These are phyloP conservation scores for Hericium rajendrae DNA, from an alignment of 768 basidiomycete species.

Conservation along the genomic window DNA sequence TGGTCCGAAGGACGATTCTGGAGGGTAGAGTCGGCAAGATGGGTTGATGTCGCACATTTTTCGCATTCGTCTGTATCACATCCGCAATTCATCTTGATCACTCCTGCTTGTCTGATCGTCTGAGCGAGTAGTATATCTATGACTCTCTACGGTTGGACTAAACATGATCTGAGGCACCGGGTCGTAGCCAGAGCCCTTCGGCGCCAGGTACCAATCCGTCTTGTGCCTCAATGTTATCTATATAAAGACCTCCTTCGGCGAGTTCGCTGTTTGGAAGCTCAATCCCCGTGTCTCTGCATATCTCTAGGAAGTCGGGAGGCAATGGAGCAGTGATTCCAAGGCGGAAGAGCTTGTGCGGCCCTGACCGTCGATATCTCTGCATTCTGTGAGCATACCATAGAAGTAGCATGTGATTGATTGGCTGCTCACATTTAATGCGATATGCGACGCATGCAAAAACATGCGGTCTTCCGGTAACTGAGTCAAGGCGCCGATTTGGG, in stretches of 20 bases:
- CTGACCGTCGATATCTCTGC: slow-evolving; percentile 10
- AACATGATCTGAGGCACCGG: too few relatives aligned
- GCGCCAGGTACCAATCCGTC: neutral
- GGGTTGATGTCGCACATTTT: too few relatives aligned
- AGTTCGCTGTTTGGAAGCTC: neutral
- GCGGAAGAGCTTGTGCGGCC: slow-evolving; percentile 9
- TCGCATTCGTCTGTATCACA: too few relatives aligned
- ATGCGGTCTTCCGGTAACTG: slow-evolving; percentile 5
- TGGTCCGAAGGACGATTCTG: too few relatives aligned
- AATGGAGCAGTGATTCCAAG: slow-evolving; percentile 11
- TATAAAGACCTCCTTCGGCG: slow-evolving; percentile 4
- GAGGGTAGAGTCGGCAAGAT: too few relatives aligned
- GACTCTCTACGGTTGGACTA: too few relatives aligned
- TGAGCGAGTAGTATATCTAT: too few relatives aligned
- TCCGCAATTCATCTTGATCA: too few relatives aligned
- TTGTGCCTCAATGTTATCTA: slow-evolving; percentile 4
- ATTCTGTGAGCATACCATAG: neutral
- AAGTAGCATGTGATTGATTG: neutral
- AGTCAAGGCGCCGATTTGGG: neutral
- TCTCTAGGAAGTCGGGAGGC: slow-evolving; percentile 7
- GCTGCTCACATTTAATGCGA: neutral
- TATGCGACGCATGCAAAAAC: slow-evolving; percentile 11
- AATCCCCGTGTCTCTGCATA: slow-evolving; percentile 6
- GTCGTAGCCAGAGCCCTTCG: slow-evolving; percentile 6
- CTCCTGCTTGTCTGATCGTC: too few relatives aligned